phyloP scores from a whole-genome alignment of 1,284 basidiomycete genomes.

The Papiliotrema terrestris region DNA sequence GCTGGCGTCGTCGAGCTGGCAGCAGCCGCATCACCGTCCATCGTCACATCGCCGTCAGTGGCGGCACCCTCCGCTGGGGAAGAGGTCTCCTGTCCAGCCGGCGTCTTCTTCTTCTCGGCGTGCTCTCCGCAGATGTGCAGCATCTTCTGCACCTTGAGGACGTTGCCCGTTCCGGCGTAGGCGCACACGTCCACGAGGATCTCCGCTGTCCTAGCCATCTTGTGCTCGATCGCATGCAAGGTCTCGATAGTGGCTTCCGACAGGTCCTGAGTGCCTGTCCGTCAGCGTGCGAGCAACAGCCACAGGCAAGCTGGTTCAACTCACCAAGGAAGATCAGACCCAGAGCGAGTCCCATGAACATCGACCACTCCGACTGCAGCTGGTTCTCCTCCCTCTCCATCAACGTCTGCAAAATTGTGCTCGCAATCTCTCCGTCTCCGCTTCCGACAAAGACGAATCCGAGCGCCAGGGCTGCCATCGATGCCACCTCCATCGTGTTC shows the following conservation, averaged over 20 bases:
- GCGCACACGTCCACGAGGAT: slow-evolving; percentile 92
- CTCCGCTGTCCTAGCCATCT: slow-evolving; percentile 83
- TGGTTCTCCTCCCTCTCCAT: slow-evolving; percentile 75
- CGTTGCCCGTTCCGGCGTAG: slow-evolving; percentile 93
- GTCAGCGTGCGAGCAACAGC: slow-evolving; percentile 22
- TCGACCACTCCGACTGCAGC: slow-evolving; percentile 86
- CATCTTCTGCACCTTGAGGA: slow-evolving; percentile 89
- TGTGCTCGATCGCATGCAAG: slow-evolving; percentile 91
- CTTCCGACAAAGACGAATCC: slow-evolving; percentile 96
- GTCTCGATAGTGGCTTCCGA: slow-evolving; percentile 95
- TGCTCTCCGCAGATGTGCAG: slow-evolving; percentile 93
- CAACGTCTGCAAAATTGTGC: slow-evolving; percentile 83
- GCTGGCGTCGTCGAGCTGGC: neutral
- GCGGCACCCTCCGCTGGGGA: slow-evolving; percentile 11
- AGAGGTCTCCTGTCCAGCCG: slow-evolving; percentile 24
- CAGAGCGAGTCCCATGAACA: slow-evolving; percentile 85
- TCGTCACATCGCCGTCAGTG: slow-evolving; percentile 26
- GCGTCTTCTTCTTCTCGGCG: slow-evolving; percentile 55
- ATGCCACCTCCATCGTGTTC: slow-evolving; percentile 83
- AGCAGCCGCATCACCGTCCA: slow-evolving; percentile 16
- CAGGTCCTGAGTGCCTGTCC: slow-evolving; percentile 76
- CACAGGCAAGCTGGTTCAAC: too few relatives aligned
- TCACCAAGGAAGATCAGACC: slow-evolving; percentile 86
- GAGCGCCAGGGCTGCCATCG: slow-evolving; percentile 79
- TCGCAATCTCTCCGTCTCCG: slow-evolving; percentile 88